Evolutionary conservation across 2,329 filamentous ascomycete genomes (phyloP).

Genomic region (Alternaria sp.): DNA sequence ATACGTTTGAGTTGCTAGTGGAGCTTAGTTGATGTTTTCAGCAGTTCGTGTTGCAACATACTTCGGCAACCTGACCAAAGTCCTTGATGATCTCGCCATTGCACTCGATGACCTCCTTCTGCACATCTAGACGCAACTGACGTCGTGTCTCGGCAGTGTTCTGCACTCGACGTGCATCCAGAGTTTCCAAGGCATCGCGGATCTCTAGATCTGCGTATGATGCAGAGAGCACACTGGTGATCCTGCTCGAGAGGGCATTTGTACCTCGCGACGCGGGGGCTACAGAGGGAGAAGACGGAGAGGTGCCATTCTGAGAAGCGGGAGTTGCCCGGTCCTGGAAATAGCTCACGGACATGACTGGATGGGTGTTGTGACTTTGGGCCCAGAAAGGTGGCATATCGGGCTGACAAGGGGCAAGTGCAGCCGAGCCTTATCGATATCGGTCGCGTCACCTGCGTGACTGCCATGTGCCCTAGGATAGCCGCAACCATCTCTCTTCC

Average conservation of each 20-base stretch:
- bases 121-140: conserved; percentile 80
- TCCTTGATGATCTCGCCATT: conserved; percentile 89
- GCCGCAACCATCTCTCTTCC: conserved; percentile 24
- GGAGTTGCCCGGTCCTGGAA: conserved; percentile 43
- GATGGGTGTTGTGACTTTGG: conserved; percentile 24
- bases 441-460: conserved; percentile 37
- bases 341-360: conserved; percentile 42
- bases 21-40: conserved; percentile 32
- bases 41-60: conserved; percentile 8
- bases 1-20: conserved; percentile 84
- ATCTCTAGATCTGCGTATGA: conserved; percentile 95
- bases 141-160: conserved; percentile 83
- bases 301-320: conserved; percentile 37
- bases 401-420: conserved; percentile 25
- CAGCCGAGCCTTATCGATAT: conserved; percentile 41
- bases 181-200: conserved; percentile 78
- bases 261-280: conserved; percentile 45
- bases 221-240: conserved; percentile 85
- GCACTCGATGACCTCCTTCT: conserved; percentile 90
- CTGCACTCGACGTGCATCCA: conserved; percentile 74
- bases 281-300: conserved; percentile 37
- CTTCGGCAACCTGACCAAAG: conserved; percentile 86
- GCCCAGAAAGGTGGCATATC: conserved; percentile 22
- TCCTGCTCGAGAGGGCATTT: conserved; percentile 79
- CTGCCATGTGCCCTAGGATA: conserved; percentile 27